phyloP scores from a whole-genome alignment of 179 eudicot species.

The Drosera spatulata region DNA sequence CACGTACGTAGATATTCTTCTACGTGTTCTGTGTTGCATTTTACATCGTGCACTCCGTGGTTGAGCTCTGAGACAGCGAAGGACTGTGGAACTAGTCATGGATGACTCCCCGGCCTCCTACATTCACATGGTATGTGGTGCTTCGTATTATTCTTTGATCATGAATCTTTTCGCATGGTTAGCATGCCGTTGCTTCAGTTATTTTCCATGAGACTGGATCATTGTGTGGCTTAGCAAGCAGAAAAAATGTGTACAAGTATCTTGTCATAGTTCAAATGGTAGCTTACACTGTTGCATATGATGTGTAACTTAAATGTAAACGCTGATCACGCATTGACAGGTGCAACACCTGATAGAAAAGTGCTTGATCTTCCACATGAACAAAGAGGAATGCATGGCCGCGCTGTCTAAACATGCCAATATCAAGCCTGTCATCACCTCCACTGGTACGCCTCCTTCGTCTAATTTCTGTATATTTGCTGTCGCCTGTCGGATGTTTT shows the following conservation, averaged over 20 bases:
- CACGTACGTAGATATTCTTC: constrained; percentile 3
- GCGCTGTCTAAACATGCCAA: constrained; percentile 74
- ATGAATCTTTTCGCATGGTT: neutral
- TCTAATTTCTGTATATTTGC: neutral
- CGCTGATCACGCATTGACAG: constrained; percentile 12
- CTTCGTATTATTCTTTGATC: neutral
- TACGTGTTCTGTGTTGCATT: neutral
- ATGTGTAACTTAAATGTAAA: neutral
- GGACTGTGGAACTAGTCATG: constrained; percentile 20
- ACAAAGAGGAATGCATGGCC: constrained; percentile 78
- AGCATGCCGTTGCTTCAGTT: neutral
- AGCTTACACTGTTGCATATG: neutral
- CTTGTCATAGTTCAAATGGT: neutral
- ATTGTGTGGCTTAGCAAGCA: no score
- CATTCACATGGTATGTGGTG: constrained; percentile 60
- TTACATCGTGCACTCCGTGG: neutral
- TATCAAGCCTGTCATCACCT: constrained; percentile 68
- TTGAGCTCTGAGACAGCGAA: no score
- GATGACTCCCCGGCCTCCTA: constrained; percentile 67
- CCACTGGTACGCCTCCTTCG: constrained; percentile 33
- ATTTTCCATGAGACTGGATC: neutral
- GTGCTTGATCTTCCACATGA: constrained; percentile 68
- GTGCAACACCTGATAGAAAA: constrained; percentile 85
- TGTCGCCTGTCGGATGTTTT: neutral
- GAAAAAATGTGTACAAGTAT: neutral